phyloP scores from a whole-genome alignment of 2,329 filamentous ascomycete species.

The Apiospora koreana region DNA sequence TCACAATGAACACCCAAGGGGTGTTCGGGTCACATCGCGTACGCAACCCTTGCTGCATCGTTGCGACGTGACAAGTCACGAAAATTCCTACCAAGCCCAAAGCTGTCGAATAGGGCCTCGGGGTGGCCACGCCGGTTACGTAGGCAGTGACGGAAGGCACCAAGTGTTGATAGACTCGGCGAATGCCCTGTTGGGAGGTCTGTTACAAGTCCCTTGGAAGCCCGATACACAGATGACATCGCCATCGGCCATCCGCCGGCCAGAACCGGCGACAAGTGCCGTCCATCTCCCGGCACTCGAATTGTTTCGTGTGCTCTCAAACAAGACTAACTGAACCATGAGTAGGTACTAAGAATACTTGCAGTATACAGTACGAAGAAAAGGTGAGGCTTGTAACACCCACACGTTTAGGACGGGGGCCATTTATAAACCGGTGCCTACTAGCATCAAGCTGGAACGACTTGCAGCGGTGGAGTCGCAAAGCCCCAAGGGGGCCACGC shows the following conservation, averaged over 20 bases:
- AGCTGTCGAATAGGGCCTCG: not conserved
- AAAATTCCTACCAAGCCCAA: not conserved
- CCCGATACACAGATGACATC: not conserved
- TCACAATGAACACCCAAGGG: not conserved
- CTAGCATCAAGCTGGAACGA: not conserved
- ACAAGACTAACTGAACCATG: not conserved
- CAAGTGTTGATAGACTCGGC: not conserved
- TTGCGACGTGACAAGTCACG: not conserved
- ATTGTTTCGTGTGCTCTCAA: not conserved
- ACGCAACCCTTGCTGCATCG: not conserved
- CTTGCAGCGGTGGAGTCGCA: not conserved
- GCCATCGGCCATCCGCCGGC: not conserved
- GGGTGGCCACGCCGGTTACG: not conserved
- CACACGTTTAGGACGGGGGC: not conserved
- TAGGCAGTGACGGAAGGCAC: not conserved
- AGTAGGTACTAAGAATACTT: not conserved
- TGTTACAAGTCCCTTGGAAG: not conserved
- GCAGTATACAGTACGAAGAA: not conserved
- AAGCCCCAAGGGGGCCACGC: constrained; percentile 4
- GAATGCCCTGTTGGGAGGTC: not conserved
- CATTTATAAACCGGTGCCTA: not conserved
- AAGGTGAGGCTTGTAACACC: not conserved
- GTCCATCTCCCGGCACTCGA: constrained; percentile 1
- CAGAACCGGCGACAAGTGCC: not conserved
- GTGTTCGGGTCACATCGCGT: not conserved